A percentile compares a stretch with the other conserved stretches of the same genome.
Evolutionary conservation across 345 rosid genomes (phyloP).

Genomic region (Salix brachista): DNA sequence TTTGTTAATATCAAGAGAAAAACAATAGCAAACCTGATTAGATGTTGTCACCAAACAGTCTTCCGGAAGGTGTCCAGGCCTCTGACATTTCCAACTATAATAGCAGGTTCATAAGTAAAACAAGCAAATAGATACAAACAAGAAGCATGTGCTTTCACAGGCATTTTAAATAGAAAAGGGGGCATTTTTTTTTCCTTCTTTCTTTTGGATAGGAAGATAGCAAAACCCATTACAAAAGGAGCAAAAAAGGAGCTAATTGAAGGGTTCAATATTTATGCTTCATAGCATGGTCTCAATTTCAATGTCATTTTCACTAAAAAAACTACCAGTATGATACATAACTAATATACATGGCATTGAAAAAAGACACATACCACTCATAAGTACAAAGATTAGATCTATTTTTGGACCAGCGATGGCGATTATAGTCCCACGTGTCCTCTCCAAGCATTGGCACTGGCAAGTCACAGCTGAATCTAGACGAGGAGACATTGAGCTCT

Average conservation of each 20-base stretch:
- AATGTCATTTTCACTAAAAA: neutral
- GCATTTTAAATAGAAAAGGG: neutral
- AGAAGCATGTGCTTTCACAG: neutral
- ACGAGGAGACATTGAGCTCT: slow-evolving; percentile 11
- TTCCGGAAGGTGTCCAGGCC: slow-evolving; percentile 69
- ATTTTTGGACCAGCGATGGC: slow-evolving; percentile 47
- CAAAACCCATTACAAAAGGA: neutral
- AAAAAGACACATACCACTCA: slow-evolving; percentile 44
- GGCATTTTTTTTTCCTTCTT: neutral
- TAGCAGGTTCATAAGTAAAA: neutral
- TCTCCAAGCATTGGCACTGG: slow-evolving; percentile 31
- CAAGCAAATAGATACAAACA: neutral
- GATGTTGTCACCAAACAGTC: slow-evolving; percentile 46
- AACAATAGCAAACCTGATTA: slow-evolving; percentile 35
- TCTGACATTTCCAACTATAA: slow-evolving; percentile 60
- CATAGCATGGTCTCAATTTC: neutral
- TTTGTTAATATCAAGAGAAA: neutral
- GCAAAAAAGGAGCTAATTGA: neutral
- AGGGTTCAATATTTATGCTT: neutral
- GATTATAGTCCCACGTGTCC: slow-evolving; percentile 50
- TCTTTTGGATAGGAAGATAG: neutral
- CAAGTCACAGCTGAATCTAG: slow-evolving; percentile 19
- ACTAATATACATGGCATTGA: neutral
- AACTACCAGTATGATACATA: neutral
- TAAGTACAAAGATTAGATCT: slow-evolving; percentile 59